Percentiles rank a stretch among this genome's conserved stretches.
Conservation (phyloP, 371 early-diverging fungal species). For the Syncephalis plumigaleata region DNA sequence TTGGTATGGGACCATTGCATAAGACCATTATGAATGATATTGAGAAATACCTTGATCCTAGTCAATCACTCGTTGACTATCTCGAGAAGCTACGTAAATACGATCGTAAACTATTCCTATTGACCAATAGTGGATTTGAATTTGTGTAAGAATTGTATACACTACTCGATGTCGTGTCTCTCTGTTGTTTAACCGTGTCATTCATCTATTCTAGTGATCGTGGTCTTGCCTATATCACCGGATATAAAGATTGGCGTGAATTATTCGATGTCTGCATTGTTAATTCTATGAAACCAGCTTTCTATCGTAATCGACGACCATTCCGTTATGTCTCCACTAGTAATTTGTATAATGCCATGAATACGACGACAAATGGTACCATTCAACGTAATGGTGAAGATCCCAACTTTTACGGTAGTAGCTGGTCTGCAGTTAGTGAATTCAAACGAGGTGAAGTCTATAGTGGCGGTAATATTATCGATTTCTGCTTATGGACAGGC, state of each 20-base stretch:
- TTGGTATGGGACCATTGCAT: conserved; percentile 30
- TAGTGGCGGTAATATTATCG: conserved; percentile 35
- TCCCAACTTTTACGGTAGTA: conserved; percentile 13
- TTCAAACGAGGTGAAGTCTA: conserved; percentile 38
- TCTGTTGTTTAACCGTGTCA: neutral
- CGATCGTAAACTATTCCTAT: conserved; percentile 32
- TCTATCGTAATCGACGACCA: conserved; percentile 33
- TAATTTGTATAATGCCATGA: neutral
- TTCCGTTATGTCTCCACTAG: conserved; percentile 21
- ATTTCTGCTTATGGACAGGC: conserved; percentile 35
- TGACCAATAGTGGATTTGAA: conserved; percentile 37
- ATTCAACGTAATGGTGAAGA: neutral
- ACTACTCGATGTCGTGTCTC: neutral
- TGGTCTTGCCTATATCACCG: conserved; percentile 31
- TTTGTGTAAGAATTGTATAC: conserved; percentile 19
- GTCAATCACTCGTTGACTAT: conserved; percentile 24
- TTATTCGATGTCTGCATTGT: conserved; percentile 44
- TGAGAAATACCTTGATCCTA: conserved; percentile 22
- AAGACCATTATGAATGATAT: conserved; percentile 23
- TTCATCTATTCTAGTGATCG: conserved; percentile 10
- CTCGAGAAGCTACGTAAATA: conserved; percentile 22
- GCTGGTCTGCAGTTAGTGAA: conserved; percentile 27
- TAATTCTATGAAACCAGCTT: conserved; percentile 34
- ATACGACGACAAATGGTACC: too few species aligned
- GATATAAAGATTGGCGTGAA: conserved; percentile 30